Evolutionary conservation across 2,329 filamentous ascomycete genomes (phyloP), one percentile per base, ranked within the genome.

Genomic region (Neonectria sp.): DNA sequence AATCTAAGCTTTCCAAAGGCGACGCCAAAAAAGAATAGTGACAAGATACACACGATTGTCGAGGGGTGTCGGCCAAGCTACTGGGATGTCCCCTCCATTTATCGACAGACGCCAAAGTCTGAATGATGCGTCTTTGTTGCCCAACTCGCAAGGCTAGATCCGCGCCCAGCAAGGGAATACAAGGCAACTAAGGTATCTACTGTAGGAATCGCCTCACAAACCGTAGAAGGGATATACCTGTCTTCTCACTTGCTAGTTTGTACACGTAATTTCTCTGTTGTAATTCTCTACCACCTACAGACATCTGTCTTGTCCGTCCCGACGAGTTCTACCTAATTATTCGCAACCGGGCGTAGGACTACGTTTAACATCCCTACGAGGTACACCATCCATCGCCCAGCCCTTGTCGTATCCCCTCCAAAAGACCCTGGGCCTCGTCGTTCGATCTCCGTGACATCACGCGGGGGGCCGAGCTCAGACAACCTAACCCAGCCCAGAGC

Each of bases 371-470:
- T 43, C 45, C 33, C 24, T 4, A 33, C n/a, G 11, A 25, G 9
- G 17, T 53, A 24, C n/a, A 12, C 49, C 3, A 35, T 43, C 43
- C 9, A n/a, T 55, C n/a, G 13, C 43, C 24, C 21, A 37, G 55
- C 63, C 63, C 63, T 57, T 61, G 58, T 61, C 35, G 17, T 45
- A 24, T 8, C 24, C 59, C 59, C 49, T 52, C 46, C 55, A 43
- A 59, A 49, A 43, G 64, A 67, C 64, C 62, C 62, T 65, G 35
- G 46, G 60, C 62, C 55, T 56, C 55, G 67, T 75, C 70, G 58
- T 75, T 71, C 73, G 67, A 73, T 73, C 65, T 69, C 52, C 31
- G 68, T 73, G 67, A 72, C 68, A 75, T 75, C 68, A 73, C 68
- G 68, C 70, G 65, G 55, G 61, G 55, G 63, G 57, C 57, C 31